These are phyloP conservation scores for Starmerella gropengiesseri DNA, from an alignment of 805 yeast species.

Conservation along the genomic window DNA sequence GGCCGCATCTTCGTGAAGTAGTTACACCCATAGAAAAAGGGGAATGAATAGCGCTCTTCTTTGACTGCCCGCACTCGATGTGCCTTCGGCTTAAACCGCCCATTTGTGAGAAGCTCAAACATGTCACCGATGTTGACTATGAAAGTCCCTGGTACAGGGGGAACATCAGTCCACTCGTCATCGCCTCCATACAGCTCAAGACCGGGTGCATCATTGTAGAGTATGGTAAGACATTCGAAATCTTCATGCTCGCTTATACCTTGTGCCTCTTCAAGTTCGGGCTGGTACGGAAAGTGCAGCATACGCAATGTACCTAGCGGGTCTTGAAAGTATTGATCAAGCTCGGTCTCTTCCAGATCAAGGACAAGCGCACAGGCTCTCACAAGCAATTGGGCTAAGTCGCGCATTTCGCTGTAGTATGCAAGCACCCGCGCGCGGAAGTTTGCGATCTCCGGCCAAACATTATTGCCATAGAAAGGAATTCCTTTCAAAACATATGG, in stretches of 20 bases:
- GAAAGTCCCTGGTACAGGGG: constrained; percentile 38
- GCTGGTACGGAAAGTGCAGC: constrained; percentile 40
- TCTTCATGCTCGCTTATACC: constrained; percentile 66
- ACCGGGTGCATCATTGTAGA: constrained; percentile 44
- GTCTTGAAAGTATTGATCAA: constrained; percentile 36
- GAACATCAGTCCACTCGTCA: constrained; percentile 48
- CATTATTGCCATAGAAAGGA: constrained; percentile 44
- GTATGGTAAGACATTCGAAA: constrained; percentile 33
- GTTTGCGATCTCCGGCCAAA: constrained; percentile 42
- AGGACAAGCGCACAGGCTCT: constrained; percentile 46
- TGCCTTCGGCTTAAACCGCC: constrained; percentile 50
- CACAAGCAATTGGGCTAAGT: constrained; percentile 36
- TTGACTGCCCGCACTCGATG: constrained; percentile 42
- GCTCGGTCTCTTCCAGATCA: constrained; percentile 36
- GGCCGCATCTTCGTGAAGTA: constrained; percentile 12
- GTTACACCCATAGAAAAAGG: constrained; percentile 12
- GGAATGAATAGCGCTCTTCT: constrained; percentile 28
- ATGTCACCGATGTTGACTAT: constrained; percentile 55
- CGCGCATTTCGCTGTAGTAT: constrained; percentile 39
- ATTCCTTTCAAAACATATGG: constrained; percentile 31
- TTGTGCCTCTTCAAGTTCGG: constrained; percentile 26
- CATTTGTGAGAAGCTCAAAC: constrained; percentile 47
- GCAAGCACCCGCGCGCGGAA: constrained; percentile 35
- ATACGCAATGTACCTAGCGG: constrained; percentile 35
- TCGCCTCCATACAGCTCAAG: constrained; percentile 45